These are phyloP conservation scores for Halophytophthora polymorphica DNA, from an alignment of 352 stramenopile species.

Conservation along the genomic window DNA sequence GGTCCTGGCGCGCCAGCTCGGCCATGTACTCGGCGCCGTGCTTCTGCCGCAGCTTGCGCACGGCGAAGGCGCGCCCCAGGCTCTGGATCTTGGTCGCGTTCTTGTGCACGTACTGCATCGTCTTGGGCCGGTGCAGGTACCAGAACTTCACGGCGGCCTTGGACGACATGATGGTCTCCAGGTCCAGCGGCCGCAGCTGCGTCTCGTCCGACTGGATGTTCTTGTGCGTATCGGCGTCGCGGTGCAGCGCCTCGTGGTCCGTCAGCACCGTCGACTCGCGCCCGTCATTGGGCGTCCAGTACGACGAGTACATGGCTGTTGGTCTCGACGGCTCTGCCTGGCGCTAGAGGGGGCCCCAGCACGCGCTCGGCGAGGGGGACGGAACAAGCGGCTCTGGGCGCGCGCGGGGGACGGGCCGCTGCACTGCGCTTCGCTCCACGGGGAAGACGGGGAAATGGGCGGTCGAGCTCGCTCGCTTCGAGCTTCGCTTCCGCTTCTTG, in stretches of 20 bases:
- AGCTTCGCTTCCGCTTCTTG: no score
- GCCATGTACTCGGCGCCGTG: slow-evolving; percentile 82
- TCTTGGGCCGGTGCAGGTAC: slow-evolving; percentile 87
- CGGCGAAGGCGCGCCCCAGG: slow-evolving; percentile 70
- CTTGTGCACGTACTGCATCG: slow-evolving; percentile 88
- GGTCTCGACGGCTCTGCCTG: slow-evolving; percentile 3
- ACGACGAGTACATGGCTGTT: slow-evolving; percentile 83
- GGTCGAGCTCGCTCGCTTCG: not conserved
- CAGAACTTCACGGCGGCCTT: slow-evolving; percentile 88
- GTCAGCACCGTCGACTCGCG: slow-evolving; percentile 72
- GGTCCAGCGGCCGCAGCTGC: slow-evolving; percentile 69
- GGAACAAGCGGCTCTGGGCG: not conserved
- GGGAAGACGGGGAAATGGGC: not conserved
- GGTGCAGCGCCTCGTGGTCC: slow-evolving; percentile 82
- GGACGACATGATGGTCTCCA: slow-evolving; percentile 87
- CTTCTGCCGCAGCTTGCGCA: slow-evolving; percentile 67
- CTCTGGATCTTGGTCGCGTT: slow-evolving; percentile 87
- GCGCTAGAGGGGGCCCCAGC: not conserved
- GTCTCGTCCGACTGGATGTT: slow-evolving; percentile 80
- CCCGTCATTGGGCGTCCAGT: slow-evolving; percentile 73
- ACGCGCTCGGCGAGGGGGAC: not conserved
- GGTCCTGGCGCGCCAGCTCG: slow-evolving; percentile 65
- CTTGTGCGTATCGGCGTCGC: slow-evolving; percentile 74
- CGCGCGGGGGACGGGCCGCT: no score
- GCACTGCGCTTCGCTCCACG: no score